Evolutionary conservation across 495 filamentous ascomycete genomes (phyloP), one percentile per base, ranked within the genome.

Genomic region (Immersiella caudata): DNA sequence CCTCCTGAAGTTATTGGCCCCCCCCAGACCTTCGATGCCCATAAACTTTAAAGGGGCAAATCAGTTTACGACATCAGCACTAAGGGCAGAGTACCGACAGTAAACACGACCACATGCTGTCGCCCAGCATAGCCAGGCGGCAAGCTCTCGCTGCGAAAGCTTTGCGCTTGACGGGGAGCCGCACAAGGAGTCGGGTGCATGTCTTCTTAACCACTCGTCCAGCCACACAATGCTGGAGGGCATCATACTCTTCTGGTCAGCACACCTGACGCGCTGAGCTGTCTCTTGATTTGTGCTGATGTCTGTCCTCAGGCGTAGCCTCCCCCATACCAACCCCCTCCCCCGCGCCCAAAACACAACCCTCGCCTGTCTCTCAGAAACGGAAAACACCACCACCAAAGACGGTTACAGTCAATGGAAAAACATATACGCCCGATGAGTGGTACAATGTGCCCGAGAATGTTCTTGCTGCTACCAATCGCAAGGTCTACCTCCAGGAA

Each of bases 361-460:
- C 33, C 22, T 2, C 6, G 0, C 59, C 9, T 14, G 40, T 33
- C 20, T 11, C 60, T 18, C 49, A 9, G 11, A 50, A 26, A 27
- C 12, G 11, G 26, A 27, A 16, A 36, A 46, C 29, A 33, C 65
- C 16, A 61, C 25, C 16, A 26, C 67, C 67, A 7, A 16, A 64
- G 35, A 66, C 64, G 5, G 59, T 75, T 64, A 60, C 64, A 54
- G 85, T 97, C 63, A 87, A 90, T 72, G 86, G 83, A 69, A 81
- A 82, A 58, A 71, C 78, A 18, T 96, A 95, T 74, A 68, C 70
- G 1, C 89, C 83, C 24, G 94, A 97, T 68, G 74, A 86, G 58
- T 97, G 93, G 93, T 94, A 89, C 74, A 99, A 98, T 73, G 83
- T 91, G 33, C 87, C 96, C 16, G 75, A 86, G 12, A 88, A 88